Evolutionary conservation across 306 rosid species (phyloP).

Genomic region (Sophora flavescens): DNA sequence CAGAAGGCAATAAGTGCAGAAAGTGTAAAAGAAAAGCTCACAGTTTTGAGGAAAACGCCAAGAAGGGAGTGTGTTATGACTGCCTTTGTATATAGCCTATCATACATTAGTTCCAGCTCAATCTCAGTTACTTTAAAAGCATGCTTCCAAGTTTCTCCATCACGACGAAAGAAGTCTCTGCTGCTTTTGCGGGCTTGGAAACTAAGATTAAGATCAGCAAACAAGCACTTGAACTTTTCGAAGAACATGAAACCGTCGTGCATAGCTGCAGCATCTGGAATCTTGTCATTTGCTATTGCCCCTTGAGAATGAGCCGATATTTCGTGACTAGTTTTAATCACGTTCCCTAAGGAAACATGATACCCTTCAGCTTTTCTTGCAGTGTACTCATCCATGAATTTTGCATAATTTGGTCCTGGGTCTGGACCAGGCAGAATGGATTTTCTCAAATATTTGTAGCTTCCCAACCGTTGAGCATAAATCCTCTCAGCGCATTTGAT

Average conservation of each 20-base stretch:
- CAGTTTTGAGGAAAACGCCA: conserved; percentile 13
- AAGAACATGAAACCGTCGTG: conserved; percentile 43
- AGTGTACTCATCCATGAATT: conserved; percentile 44
- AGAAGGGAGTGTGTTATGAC: neutral
- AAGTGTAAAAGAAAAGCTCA: neutral
- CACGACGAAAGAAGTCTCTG: no score
- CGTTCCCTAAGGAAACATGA: conserved; percentile 6
- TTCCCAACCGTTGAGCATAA: conserved; percentile 31
- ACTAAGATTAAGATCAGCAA: conserved; percentile 57
- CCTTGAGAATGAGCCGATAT: conserved; percentile 20
- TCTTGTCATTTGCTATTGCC: neutral
- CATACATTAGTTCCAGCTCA: conserved; percentile 56
- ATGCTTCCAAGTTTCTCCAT: neutral
- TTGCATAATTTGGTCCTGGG: conserved; percentile 33
- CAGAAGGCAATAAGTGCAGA: conserved; percentile 3
- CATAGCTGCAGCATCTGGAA: conserved; percentile 6
- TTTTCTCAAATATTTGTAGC: neutral
- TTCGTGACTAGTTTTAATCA: conserved; percentile 20
- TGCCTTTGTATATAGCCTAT: conserved; percentile 52
- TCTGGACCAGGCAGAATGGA: neutral
- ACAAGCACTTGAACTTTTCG: conserved; percentile 40
- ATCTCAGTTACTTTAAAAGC: conserved; percentile 43
- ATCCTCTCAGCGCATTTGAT: conserved; percentile 44
- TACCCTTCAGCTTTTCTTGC: conserved; percentile 42
- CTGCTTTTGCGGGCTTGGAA: conserved; percentile 36